Percentiles rank a stretch among this genome's conserved stretches.
Conservation (phyloP, 1,284 basidiomycete species). For the Moesziomyces parantarcticus region DNA sequence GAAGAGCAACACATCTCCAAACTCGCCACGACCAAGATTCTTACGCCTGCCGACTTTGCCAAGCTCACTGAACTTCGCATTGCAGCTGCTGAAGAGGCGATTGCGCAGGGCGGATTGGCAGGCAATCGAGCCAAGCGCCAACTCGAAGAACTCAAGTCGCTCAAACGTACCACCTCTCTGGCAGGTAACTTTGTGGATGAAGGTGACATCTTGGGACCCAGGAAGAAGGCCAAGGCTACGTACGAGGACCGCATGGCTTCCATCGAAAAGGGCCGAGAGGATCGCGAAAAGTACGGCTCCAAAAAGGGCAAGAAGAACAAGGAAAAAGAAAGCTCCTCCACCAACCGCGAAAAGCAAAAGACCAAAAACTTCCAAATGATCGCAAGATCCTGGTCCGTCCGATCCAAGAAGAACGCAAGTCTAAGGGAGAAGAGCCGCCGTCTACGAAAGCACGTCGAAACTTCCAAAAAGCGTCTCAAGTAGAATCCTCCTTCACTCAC, state of each 20-base stretch:
- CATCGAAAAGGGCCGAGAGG: constrained; percentile 91
- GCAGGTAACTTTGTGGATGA: constrained; percentile 51
- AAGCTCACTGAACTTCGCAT: constrained; percentile 89
- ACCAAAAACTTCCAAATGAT: constrained; percentile 67
- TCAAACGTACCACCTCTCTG: constrained; percentile 71
- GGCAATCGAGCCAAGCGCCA: constrained; percentile 57
- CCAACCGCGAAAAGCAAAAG: constrained; percentile 62
- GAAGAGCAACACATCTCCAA: constrained; percentile 54
- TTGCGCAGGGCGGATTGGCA: constrained; percentile 50
- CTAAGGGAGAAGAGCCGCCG: constrained; percentile 62
- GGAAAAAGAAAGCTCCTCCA: constrained; percentile 57
- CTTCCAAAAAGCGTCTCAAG: constrained; percentile 58
- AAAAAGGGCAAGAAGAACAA: constrained; percentile 67
- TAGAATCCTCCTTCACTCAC: constrained; percentile 1
- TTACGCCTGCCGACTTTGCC: constrained; percentile 97
- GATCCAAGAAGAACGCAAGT: constrained; percentile 64
- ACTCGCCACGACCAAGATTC: constrained; percentile 84
- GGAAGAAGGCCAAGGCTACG: constrained; percentile 91
- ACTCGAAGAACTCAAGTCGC: constrained; percentile 75
- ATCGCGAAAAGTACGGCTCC: constrained; percentile 88
- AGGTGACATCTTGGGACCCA: constrained; percentile 82
- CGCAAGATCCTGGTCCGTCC: constrained; percentile 57
- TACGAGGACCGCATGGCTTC: constrained; percentile 94
- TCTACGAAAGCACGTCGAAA: constrained; percentile 62
- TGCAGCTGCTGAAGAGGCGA: constrained; percentile 77